Conservation (phyloP, 257 asterid species). For the Solanum habrochaites region DNA sequence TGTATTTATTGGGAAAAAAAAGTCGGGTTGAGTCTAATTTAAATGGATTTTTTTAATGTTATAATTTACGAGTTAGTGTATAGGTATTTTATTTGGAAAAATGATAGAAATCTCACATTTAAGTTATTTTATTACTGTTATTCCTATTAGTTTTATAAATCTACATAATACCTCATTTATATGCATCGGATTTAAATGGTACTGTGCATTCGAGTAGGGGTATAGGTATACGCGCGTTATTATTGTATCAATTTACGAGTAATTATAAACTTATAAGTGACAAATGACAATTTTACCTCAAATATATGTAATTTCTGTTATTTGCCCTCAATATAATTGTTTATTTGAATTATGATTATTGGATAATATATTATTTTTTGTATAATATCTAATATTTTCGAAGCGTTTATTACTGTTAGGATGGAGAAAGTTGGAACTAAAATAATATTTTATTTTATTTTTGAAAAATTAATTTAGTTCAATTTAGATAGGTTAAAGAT, state of each 20-base stretch:
- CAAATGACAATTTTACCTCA: no score
- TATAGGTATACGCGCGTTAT: no score
- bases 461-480: fast-evolving
- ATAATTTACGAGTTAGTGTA: neutral
- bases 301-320: no score
- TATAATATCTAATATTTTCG: neutral
- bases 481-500: fast-evolving
- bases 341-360: neutral
- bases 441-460: neutral
- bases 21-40: neutral
- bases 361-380: neutral
- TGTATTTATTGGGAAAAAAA: no score
- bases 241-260: no score
- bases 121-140: no score
- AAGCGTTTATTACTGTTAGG: neutral
- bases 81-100: neutral
- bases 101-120: no score
- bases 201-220: fast-evolving
- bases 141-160: no score
- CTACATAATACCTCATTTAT: no score
- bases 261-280: no score
- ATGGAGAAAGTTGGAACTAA: neutral
- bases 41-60: neutral
- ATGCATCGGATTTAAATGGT: no score
- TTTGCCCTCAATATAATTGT: no score